Conservation (phyloP, 768 basidiomycete species). For the Boletus bicolor region DNA sequence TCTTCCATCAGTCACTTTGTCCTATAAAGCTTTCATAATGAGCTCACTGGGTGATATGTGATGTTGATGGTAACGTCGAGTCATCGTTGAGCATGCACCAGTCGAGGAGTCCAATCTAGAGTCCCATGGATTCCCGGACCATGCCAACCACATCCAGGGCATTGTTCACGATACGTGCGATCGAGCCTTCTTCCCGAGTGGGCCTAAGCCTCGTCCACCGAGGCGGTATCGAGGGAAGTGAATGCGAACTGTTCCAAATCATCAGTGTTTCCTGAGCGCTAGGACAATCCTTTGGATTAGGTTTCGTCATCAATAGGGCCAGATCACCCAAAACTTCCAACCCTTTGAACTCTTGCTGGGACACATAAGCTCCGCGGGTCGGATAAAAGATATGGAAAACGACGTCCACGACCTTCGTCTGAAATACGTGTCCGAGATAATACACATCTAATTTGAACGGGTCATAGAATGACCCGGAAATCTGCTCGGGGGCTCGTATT, state of each 20-base stretch:
- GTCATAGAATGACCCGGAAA: conserved; percentile 19
- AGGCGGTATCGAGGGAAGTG: background rate
- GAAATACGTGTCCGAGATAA: conserved; percentile 25
- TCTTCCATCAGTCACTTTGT: too few species aligned
- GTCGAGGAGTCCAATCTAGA: background rate
- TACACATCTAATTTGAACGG: conserved; percentile 32
- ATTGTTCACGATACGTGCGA: conserved; percentile 15
- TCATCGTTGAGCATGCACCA: background rate
- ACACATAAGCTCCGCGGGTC: background rate
- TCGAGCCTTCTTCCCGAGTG: conserved; percentile 6
- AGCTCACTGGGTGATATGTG: too few species aligned
- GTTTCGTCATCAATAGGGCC: conserved; percentile 2
- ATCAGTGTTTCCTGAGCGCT: background rate
- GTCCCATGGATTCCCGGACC: conserved; percentile 8
- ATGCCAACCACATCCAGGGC: conserved; percentile 11
- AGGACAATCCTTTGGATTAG: conserved; percentile 4
- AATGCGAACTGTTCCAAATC: conserved; percentile 10
- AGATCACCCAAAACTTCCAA: background rate
- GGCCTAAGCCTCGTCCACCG: conserved; percentile 10
- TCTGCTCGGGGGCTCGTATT: conserved; percentile 23
- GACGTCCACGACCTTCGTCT: conserved; percentile 15
- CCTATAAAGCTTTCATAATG: too few species aligned
- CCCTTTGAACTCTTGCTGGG: conserved; percentile 9
- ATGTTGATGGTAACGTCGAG: background rate
- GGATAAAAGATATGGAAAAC: background rate